Conservation (phyloP, 257 asterid genomes). For the Solanum chmielewskii region DNA sequence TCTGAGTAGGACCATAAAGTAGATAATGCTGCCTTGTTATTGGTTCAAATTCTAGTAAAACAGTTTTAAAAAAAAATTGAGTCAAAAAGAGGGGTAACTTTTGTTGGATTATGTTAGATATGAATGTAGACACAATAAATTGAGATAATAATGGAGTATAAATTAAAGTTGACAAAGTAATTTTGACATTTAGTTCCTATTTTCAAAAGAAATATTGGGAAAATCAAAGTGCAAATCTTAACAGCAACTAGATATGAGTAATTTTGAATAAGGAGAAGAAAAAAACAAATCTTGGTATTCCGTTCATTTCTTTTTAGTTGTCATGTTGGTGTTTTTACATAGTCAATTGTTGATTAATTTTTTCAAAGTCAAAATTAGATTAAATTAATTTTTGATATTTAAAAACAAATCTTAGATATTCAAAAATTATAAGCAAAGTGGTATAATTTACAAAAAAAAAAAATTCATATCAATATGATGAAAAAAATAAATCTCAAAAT, state of each 20-base stretch:
- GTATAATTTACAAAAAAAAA: too few relatives aligned
- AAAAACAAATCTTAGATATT: too few relatives aligned
- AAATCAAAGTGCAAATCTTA: background rate
- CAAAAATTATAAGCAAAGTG: too few relatives aligned
- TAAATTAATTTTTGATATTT: too few relatives aligned
- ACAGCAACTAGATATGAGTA: background rate
- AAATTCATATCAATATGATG: too few relatives aligned
- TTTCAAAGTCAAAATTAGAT: too few relatives aligned
- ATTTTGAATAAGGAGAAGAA: background rate
- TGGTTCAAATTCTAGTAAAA: background rate
- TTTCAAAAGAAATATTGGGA: background rate
- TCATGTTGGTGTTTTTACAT: too few relatives aligned
- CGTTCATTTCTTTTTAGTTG: too few relatives aligned
- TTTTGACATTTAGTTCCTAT: background rate
- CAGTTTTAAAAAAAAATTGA: background rate
- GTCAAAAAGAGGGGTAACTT: background rate
- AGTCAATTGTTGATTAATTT: too few relatives aligned
- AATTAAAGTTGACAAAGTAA: background rate
- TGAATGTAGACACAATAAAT: background rate
- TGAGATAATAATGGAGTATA: background rate
- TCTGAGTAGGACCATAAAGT: background rate
- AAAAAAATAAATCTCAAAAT: too few relatives aligned
- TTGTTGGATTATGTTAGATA: background rate
- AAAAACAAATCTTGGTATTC: background rate
- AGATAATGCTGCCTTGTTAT: background rate